phyloP scores from a whole-genome alignment of 106 monocot genomes.

The Narthecium ossifragum region DNA sequence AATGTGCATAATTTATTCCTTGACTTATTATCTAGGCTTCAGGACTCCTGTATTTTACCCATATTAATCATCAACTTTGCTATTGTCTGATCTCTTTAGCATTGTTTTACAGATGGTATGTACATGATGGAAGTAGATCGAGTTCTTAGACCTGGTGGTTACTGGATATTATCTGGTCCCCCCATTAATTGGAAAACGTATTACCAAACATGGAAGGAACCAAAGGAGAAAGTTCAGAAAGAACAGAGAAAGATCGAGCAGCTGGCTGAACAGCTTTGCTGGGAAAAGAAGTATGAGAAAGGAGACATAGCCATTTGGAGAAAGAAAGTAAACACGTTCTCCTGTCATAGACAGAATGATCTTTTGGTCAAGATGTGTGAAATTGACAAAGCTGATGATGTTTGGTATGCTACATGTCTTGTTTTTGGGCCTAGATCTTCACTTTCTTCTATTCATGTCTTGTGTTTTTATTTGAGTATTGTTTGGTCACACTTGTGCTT shows the following conservation, averaged over 20 bases:
- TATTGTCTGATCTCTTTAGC: background rate
- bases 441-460: no score
- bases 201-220: conserved; percentile 27
- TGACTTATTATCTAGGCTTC: background rate
- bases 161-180: conserved; percentile 42
- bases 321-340: conserved; percentile 28
- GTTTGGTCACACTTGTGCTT: no score
- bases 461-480: no score
- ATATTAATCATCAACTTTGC: no score
- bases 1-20: no score
- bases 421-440: background rate
- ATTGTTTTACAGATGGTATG: conserved; percentile 26
- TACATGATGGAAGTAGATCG: conserved; percentile 51
- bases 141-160: conserved; percentile 42
- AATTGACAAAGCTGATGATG: conserved; percentile 27
- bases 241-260: conserved; percentile 39
- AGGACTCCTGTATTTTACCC: background rate
- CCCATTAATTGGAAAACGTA: conserved; percentile 42
- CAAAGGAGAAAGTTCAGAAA: conserved; percentile 25
- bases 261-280: conserved; percentile 38
- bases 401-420: conserved; percentile 25
- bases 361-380: conserved; percentile 11
- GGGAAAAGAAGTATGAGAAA: conserved; percentile 43
- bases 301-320: conserved; percentile 42
- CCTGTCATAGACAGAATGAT: conserved; percentile 21